phyloP scores from a whole-genome alignment of 225 moss, liverwort and hornwort species.

The Bryum argenteum region DNA sequence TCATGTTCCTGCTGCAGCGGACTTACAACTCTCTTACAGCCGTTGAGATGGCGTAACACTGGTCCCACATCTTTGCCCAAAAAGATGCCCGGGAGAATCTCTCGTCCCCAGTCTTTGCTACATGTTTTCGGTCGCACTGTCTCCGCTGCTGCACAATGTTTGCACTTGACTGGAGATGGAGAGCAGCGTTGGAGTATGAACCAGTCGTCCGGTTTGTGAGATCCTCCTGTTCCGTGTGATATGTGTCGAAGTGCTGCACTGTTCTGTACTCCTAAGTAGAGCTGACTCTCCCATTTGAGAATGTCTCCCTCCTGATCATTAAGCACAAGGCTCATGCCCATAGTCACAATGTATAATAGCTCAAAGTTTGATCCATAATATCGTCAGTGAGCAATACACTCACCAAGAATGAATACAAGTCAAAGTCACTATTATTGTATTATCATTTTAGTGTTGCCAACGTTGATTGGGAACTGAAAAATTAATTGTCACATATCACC shows the following conservation, averaged over 20 bases:
- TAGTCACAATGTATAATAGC: neutral
- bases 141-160: slow-evolving; percentile 39
- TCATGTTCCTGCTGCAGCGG: slow-evolving; percentile 25
- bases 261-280: slow-evolving; percentile 56
- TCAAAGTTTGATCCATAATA: neutral
- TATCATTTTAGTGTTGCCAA: too few relatives aligned
- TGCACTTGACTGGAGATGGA: slow-evolving; percentile 37
- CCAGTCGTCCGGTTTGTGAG: slow-evolving; percentile 65
- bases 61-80: slow-evolving; percentile 69
- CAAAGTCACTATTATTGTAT: neutral
- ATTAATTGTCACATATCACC: too few relatives aligned
- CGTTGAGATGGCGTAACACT: slow-evolving; percentile 47
- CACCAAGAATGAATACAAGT: slow-evolving; percentile 2
- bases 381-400: neutral
- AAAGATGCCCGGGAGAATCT: slow-evolving; percentile 67
- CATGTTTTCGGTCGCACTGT: slow-evolving; percentile 47
- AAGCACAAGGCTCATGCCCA: neutral
- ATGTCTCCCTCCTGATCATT: slow-evolving; percentile 55
- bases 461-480: too few relatives aligned
- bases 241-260: slow-evolving; percentile 53
- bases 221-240: slow-evolving; percentile 69
- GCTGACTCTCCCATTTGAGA: slow-evolving; percentile 65
- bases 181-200: slow-evolving; percentile 65
- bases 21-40: slow-evolving; percentile 42
- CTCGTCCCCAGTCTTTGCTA: slow-evolving; percentile 68